Evolutionary conservation across 306 rosid genomes (phyloP), one percentile per base, ranked within the genome.

Genomic region (apple (Malus domestica)): DNA sequence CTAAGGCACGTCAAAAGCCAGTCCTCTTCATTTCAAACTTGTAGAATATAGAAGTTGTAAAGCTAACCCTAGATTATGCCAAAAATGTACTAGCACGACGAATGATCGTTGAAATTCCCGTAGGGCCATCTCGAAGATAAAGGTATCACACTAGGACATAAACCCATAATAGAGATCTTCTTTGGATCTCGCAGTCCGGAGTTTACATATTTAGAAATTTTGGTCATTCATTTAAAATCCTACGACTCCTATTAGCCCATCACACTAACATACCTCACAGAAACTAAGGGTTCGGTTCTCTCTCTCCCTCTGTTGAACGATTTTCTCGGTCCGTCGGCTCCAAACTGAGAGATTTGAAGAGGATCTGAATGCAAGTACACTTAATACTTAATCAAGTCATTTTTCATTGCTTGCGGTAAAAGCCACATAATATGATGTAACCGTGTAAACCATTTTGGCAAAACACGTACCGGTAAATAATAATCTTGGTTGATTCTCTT

Each of bases 31-130:
- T 44, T 57, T 22, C 67, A 71, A 42, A 46, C 14, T 25, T 6
- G 1, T 16, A 10, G 51, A 71, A 60, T 12, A 52, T 1, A 5
- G 19, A 11, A 19, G 20, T n/a, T 8, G 8, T 11, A 5, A 42
- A 38, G 16, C 22, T 3, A 14, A 2, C 33, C 25, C 66, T 27
- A 73, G 12, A 27, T 58, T 15, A 8, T 25, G 79, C 70, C 76
- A 68, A 68, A 38, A 35, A 1, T 25, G 62, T 3, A 30, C 58
- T 46, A 32, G 25, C 54, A 25, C 44, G 8, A 45, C 61, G 83
- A 80, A 80, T 14, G 71, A 80, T 80, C 72, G 33, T 19, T n/a
- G 83, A 80, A 80, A 62, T 64, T 68, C 25, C 35, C 29, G 32
- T 30, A 33, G 79, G 70, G 54, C 72, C 75, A 58, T 15, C 67